Evolutionary conservation across 805 yeast species (phyloP).

Genomic region (Barnettozyma botsteinii): DNA sequence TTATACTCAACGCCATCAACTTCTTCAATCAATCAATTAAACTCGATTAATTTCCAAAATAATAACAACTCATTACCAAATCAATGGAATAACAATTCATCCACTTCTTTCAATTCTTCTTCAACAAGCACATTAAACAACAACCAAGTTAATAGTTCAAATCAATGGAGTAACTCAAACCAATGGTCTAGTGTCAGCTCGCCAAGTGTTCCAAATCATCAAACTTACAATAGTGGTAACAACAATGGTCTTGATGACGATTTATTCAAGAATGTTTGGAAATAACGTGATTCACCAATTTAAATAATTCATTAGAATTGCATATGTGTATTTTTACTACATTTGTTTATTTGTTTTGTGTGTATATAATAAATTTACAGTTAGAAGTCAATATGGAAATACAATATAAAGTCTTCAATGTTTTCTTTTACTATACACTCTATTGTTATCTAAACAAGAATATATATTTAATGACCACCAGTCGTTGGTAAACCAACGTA

Average conservation of each 20-base stretch:
- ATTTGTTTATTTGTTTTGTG: background rate
- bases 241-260: conserved; percentile 47
- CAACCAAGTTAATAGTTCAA: conserved; percentile 18
- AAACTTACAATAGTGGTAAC: conserved; percentile 5
- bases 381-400: too few species aligned
- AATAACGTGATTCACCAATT: too few species aligned
- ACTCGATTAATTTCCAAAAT: too few species aligned
- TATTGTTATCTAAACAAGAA: too few species aligned
- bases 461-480: conserved; percentile 40
- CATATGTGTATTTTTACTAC: background rate
- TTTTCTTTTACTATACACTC: too few species aligned
- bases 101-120: background rate
- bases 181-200: conserved; percentile 22
- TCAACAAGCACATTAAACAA: background rate
- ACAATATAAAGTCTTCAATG: too few species aligned
- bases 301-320: too few species aligned
- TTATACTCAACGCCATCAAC: conserved; percentile 6
- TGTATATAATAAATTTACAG: too few species aligned
- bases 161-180: conserved; percentile 28
- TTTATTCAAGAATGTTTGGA: conserved; percentile 66
- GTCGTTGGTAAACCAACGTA: conserved; percentile 92
- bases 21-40: conserved; percentile 14
- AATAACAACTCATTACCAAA: conserved; percentile 4
- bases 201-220: conserved; percentile 8
- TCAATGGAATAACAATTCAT: conserved; percentile 6